These are phyloP conservation scores for Aspergillus viridinutans DNA, from an alignment of 2,329 filamentous ascomycete species.

Conservation along the genomic window DNA sequence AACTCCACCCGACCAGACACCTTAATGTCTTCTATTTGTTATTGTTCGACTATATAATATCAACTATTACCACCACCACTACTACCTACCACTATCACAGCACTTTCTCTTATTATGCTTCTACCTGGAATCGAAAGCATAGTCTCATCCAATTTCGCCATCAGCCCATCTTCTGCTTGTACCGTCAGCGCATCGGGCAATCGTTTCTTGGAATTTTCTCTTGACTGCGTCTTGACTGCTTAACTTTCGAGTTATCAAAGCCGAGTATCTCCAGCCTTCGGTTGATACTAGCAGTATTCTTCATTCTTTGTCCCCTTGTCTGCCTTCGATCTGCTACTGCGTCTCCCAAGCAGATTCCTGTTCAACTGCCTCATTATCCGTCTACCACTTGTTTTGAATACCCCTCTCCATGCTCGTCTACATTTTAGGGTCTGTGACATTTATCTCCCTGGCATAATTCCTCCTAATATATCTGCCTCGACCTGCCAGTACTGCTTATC, in stretches of 20 bases:
- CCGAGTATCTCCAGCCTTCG: neutral
- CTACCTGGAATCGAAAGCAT: neutral
- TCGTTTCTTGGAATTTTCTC: neutral
- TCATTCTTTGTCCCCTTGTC: neutral
- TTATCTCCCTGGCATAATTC: neutral
- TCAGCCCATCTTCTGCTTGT: neutral
- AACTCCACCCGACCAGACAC: neutral
- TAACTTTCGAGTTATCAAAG: neutral
- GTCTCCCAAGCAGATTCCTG: neutral
- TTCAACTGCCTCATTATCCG: neutral
- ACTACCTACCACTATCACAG: neutral
- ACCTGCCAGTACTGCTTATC: neutral
- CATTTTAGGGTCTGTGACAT: neutral
- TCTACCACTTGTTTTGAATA: neutral
- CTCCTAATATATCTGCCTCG: neutral
- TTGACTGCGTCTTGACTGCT: neutral
- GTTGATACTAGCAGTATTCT: neutral
- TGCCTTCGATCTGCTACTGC: neutral
- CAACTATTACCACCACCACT: neutral
- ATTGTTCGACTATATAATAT: neutral
- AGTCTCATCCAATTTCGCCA: neutral
- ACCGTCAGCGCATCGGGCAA: neutral
- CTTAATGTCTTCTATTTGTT: neutral
- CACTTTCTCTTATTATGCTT: neutral
- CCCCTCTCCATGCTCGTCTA: neutral